Percentiles rank a stretch among this genome's conserved stretches.
phyloP scores from a whole-genome alignment of 2,329 filamentous ascomycete genomes.

The Pochonia chlamydosporia region DNA sequence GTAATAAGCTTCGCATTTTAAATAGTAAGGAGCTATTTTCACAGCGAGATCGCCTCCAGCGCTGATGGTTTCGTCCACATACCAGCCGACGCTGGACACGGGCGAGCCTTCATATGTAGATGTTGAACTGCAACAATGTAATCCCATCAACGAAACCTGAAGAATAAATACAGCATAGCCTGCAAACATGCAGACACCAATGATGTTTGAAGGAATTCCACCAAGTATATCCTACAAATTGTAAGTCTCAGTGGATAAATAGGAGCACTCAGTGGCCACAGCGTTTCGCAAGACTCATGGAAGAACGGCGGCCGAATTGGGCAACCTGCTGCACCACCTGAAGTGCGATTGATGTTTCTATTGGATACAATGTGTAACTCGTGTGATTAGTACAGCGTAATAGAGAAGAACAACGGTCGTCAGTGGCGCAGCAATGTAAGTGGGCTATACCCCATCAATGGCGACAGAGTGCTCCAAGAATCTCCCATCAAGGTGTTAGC shows the following conservation, averaged over 20 bases:
- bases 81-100: too few relatives aligned
- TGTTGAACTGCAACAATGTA: constrained; percentile 6
- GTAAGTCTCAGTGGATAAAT: constrained; percentile 23
- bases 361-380: constrained; percentile 58
- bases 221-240: constrained; percentile 17
- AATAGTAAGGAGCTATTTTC: too few relatives aligned
- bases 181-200: constrained; percentile 43
- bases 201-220: constrained; percentile 9
- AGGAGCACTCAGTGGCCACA: constrained; percentile 18
- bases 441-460: too few relatives aligned
- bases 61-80: too few relatives aligned
- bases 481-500: too few relatives aligned
- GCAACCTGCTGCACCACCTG: constrained; percentile 52
- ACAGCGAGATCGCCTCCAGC: too few relatives aligned
- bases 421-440: too few relatives aligned
- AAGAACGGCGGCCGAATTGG: constrained; percentile 47
- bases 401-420: too few relatives aligned
- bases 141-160: constrained; percentile 39
- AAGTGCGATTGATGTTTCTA: constrained; percentile 55
- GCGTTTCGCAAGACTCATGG: constrained; percentile 22
- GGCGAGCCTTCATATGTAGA: too few relatives aligned
- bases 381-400: too few relatives aligned
- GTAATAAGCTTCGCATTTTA: too few relatives aligned
- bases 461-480: too few relatives aligned
- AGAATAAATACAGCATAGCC: constrained; percentile 51